Evolutionary conservation across 495 filamentous ascomycete species (phyloP).

Genomic region (Tetracladium setigerum): DNA sequence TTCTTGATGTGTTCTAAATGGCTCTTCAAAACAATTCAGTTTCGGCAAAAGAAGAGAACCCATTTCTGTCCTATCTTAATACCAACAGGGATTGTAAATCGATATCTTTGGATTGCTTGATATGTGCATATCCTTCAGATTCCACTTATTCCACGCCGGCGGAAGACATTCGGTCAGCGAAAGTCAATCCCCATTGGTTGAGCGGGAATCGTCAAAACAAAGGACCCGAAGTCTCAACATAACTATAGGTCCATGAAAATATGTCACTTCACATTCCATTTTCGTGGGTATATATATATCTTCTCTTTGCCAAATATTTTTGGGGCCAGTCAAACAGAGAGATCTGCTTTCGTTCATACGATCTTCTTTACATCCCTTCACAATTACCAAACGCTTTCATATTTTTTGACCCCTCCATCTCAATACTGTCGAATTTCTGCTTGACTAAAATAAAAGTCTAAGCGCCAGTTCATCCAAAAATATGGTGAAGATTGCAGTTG

Average conservation of each 20-base stretch:
- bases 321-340: no score
- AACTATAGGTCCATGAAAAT: not conserved
- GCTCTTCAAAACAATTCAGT: no score
- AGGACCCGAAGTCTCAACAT: not conserved
- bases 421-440: no score
- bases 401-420: not conserved
- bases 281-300: not conserved
- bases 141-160: no score
- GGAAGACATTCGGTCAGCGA: slow-evolving; percentile 7
- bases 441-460: no score
- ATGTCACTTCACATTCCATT: not conserved
- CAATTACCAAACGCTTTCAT: not conserved
- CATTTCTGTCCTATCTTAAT: no score
- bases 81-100: no score
- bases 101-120: no score
- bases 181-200: slow-evolving; percentile 12
- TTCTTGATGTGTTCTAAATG: not conserved
- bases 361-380: not conserved
- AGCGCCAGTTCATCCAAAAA: no score
- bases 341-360: not conserved
- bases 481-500: slow-evolving; percentile 52
- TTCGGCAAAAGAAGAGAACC: no score
- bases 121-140: no score
- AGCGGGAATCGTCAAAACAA: not conserved
- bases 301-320: not conserved